Base-by-base conservation (phyloP, 2,329 filamentous ascomycete genomes). In the Orbilia quercus region DNA sequence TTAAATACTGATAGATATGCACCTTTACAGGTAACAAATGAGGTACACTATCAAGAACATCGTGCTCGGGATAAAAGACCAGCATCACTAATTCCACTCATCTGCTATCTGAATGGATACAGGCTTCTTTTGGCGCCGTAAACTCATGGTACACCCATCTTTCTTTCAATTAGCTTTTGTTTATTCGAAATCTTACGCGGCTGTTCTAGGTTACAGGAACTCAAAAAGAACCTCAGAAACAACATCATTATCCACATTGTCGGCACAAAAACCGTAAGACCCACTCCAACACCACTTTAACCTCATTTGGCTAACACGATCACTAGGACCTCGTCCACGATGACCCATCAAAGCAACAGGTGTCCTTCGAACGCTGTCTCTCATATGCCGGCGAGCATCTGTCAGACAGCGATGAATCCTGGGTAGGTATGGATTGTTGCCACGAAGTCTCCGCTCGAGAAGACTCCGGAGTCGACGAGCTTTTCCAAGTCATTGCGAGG, bases 281-380 rank as follows among this genome's bases (percentile, higher is more conserved):
- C 18, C 18, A 5, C 22, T 57, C 11, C 12, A 11, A n/a, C n/a
- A n/a, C n/a, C n/a, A n/a, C n/a, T n/a, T n/a, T n/a, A n/a, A n/a
- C n/a, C n/a, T n/a, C n/a, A n/a, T n/a, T n/a, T n/a, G n/a, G n/a
- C n/a, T 65, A 23, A 62, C 11, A 28, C 16, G 4, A 11, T 23
- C 7, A 11, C 1, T 62, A 75, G 75, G 94, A 99, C 81, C 88
- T 98, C 47, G 93, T 97, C 55, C 89, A 92, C 42, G 86, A 90
- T 77, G 92, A 97, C 75, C 92, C 94, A 3, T 85, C 85, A 4
- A 84, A 85, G 74, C 88, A 94, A 63, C 88, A 93, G 79, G 92
- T 99, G 4, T 91, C 93, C 18, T 98, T 98, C 80, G 94, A 99
- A 81, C 88, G 91, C 75, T 97, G 93, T 80, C 96, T 98, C 79